Percentiles rank a stretch among this genome's conserved stretches.
Evolutionary conservation across 2,329 filamentous ascomycete genomes (phyloP).

Genomic region (Lomentospora prolificans): DNA sequence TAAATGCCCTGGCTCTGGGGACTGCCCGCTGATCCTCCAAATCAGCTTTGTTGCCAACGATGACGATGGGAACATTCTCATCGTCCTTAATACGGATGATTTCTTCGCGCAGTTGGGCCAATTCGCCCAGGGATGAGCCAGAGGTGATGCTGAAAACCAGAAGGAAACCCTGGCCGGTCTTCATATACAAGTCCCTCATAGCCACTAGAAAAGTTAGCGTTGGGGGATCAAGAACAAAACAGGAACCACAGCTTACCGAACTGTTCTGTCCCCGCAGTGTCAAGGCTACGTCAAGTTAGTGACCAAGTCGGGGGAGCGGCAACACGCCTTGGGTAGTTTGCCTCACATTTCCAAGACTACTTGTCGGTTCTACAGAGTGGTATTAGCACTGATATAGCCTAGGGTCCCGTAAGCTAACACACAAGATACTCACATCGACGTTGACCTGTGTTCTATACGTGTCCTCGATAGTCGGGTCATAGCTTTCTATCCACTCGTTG

Average conservation of each 20-base stretch:
- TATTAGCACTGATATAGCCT: constrained; percentile 11
- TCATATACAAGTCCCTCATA: constrained; percentile 82
- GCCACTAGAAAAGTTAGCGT: constrained; percentile 33
- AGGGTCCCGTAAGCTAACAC: constrained; percentile 18
- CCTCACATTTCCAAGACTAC: constrained; percentile 81
- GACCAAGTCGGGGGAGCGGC: constrained; percentile 9
- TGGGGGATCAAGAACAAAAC: constrained; percentile 6
- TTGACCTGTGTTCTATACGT: constrained; percentile 66
- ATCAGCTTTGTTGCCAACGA: constrained; percentile 87
- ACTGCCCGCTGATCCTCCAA: constrained; percentile 78
- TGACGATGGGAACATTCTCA: constrained; percentile 74
- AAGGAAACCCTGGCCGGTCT: constrained; percentile 83
- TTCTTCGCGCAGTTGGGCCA: constrained; percentile 73
- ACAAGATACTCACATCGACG: constrained; percentile 62
- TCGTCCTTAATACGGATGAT: constrained; percentile 88
- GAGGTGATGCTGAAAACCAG: constrained; percentile 90
- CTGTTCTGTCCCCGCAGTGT: constrained; percentile 86
- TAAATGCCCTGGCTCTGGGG: constrained; percentile 68
- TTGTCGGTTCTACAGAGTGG: constrained; percentile 58
- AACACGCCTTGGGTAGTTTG: not conserved
- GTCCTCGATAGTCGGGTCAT: constrained; percentile 71
- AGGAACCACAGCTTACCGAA: constrained; percentile 56
- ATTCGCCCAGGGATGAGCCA: constrained; percentile 69
- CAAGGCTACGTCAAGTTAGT: constrained; percentile 45
- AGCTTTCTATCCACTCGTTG: constrained; percentile 87